phyloP scores from a whole-genome alignment of 768 basidiomycete species.

The Jaapia argillacea region DNA sequence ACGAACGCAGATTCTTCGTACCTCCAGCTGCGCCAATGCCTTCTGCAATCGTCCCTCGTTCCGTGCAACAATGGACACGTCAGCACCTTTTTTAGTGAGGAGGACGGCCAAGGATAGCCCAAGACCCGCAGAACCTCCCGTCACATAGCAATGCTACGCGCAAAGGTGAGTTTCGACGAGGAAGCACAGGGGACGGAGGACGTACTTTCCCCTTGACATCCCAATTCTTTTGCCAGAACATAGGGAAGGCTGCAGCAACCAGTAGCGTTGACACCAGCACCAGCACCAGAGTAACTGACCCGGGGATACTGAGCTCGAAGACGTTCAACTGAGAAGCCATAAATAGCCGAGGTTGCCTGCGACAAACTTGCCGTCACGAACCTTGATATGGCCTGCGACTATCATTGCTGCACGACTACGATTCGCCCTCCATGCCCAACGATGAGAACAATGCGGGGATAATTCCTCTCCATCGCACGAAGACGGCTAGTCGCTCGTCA shows the following conservation, averaged over 20 bases:
- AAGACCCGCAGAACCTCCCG: conserved; percentile 76
- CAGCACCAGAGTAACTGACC: conserved; percentile 4
- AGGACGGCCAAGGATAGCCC: conserved; percentile 66
- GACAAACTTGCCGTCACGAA: too few relatives aligned
- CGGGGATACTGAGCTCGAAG: too few relatives aligned
- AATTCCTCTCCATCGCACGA: too few relatives aligned
- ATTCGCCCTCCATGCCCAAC: neutral
- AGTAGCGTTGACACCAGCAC: conserved; percentile 2
- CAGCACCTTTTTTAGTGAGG: conserved; percentile 59
- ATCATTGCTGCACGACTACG: neutral
- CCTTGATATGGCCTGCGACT: too few relatives aligned
- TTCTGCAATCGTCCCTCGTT: conserved; percentile 51
- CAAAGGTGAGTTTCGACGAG: neutral
- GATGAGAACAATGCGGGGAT: too few relatives aligned
- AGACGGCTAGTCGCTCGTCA: too few relatives aligned
- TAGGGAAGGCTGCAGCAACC: conserved; percentile 5
- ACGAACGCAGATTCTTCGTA: conserved; percentile 18
- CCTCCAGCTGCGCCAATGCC: conserved; percentile 59
- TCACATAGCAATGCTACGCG: conserved; percentile 71
- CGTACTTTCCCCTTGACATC: conserved; percentile 13
- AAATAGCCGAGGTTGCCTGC: too few relatives aligned
- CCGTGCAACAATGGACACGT: conserved; percentile 81
- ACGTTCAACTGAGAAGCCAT: too few relatives aligned
- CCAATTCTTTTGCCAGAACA: conserved; percentile 19
- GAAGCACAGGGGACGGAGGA: conserved; percentile 7